phyloP scores from a whole-genome alignment of 2,329 filamentous ascomycete species.

The Botrytis fragariae region DNA sequence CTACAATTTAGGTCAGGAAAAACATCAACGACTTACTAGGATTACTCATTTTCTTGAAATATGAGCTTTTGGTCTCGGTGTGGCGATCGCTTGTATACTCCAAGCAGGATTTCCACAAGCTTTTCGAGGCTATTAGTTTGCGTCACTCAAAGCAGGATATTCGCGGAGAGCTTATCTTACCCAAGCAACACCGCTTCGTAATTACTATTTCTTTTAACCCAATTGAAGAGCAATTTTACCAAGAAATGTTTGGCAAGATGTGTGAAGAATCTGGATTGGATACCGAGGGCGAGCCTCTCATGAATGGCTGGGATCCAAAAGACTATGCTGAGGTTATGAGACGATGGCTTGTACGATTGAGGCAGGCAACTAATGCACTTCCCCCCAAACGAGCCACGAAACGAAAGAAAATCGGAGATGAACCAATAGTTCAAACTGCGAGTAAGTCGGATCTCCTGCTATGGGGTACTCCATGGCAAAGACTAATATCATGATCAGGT shows the following conservation, averaged over 20 bases:
- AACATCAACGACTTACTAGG: constrained; percentile 77
- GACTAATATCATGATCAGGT: constrained; percentile 34
- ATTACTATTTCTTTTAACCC: constrained; percentile 88
- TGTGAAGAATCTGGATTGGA: constrained; percentile 66
- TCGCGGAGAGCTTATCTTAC: constrained; percentile 73
- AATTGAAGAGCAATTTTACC: constrained; percentile 88
- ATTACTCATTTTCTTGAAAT: constrained; percentile 75
- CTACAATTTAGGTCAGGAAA: constrained; percentile 47
- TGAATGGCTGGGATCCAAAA: constrained; percentile 63
- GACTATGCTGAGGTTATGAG: constrained; percentile 69
- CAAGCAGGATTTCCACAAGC: constrained; percentile 60
- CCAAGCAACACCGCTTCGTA: constrained; percentile 79
- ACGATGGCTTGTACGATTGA: constrained; percentile 69
- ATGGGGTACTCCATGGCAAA: background rate
- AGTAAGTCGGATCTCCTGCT: constrained; percentile 50
- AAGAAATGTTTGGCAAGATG: constrained; percentile 72
- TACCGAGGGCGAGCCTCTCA: constrained; percentile 47
- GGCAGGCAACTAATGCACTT: constrained; percentile 70
- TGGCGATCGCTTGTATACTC: constrained; percentile 66
- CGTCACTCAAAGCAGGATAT: constrained; percentile 84
- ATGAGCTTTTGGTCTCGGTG: constrained; percentile 70
- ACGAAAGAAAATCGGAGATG: constrained; percentile 51
- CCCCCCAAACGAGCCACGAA: constrained; percentile 60
- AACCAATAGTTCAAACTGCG: constrained; percentile 70
- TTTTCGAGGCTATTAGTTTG: constrained; percentile 72